phyloP scores from a whole-genome alignment of 805 yeast species.

The Lipomyces lipofer region DNA sequence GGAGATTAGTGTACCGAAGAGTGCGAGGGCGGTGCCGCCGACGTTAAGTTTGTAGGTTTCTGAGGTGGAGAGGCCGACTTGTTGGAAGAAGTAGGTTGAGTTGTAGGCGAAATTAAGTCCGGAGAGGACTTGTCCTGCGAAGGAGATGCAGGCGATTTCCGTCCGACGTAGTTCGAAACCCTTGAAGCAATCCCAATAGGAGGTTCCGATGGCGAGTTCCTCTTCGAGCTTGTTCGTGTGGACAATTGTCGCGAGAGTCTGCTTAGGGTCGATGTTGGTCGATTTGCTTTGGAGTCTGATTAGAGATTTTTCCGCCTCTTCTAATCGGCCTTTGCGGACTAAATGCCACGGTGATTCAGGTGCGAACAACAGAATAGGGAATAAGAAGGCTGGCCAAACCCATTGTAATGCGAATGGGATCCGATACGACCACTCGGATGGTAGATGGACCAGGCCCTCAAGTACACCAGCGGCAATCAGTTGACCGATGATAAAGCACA shows the following conservation, averaged over 20 bases:
- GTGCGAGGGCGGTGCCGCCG: slow-evolving; percentile 41
- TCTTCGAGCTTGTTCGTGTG: slow-evolving; percentile 19
- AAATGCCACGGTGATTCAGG: slow-evolving; percentile 32
- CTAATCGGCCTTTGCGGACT: slow-evolving; percentile 11
- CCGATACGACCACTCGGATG: slow-evolving; percentile 47
- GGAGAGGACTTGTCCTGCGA: slow-evolving; percentile 41
- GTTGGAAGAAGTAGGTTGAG: slow-evolving; percentile 53
- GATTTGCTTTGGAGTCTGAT: slow-evolving; percentile 2
- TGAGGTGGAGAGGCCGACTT: slow-evolving; percentile 41
- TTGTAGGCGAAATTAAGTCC: slow-evolving; percentile 37
- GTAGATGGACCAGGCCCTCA: slow-evolving; percentile 40
- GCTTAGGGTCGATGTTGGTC: not conserved
- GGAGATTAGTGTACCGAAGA: slow-evolving; percentile 42
- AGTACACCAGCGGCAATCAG: slow-evolving; percentile 55
- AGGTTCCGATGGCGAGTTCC: slow-evolving; percentile 11
- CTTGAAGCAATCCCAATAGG: slow-evolving; percentile 24
- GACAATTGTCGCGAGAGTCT: slow-evolving; percentile 8
- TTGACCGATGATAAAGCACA: slow-evolving; percentile 60
- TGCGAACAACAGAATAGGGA: slow-evolving; percentile 53
- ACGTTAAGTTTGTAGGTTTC: slow-evolving; percentile 49
- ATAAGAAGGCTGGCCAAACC: slow-evolving; percentile 51
- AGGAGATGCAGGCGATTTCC: slow-evolving; percentile 40
- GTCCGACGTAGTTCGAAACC: slow-evolving; percentile 30
- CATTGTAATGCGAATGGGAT: slow-evolving; percentile 63
- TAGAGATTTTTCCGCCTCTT: slow-evolving; percentile 9